A percentile compares a stretch with the other conserved stretches of the same genome.
Evolutionary conservation across 2,329 filamentous ascomycete genomes (phyloP).

Genomic region (Sporothrix variecibatus): DNA sequence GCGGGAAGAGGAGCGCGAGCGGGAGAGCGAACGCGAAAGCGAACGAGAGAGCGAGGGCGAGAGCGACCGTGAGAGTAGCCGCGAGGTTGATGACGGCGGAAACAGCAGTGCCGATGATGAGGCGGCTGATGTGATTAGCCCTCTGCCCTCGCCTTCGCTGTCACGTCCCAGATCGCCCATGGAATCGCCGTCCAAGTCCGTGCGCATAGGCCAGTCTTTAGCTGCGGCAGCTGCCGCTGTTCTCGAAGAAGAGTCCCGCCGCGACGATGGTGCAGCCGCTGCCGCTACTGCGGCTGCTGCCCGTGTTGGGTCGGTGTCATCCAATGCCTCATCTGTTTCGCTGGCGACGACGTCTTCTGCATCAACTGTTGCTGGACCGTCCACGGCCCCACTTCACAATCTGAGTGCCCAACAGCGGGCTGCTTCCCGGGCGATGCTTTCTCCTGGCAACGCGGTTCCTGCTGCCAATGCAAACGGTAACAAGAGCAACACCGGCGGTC

Average conservation of each 20-base stretch:
- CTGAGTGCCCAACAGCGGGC: constrained; percentile 23
- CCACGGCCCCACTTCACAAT: constrained; percentile 12
- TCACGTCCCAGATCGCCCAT: constrained; percentile 15
- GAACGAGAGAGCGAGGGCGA: constrained; percentile 14
- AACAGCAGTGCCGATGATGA: constrained; percentile 16
- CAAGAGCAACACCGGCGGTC: not conserved
- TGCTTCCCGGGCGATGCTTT: constrained; percentile 17
- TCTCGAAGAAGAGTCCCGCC: constrained; percentile 16
- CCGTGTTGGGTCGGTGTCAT: not conserved
- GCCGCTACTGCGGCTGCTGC: not conserved
- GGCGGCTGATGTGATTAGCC: constrained; percentile 10
- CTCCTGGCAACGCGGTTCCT: not conserved
- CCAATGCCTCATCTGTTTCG: constrained; percentile 10
- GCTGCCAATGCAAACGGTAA: not conserved
- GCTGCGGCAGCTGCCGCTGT: constrained; percentile 18
- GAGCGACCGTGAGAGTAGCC: constrained; percentile 16
- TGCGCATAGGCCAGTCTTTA: constrained; percentile 11
- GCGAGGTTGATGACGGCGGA: not conserved
- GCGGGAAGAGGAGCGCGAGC: constrained; percentile 17
- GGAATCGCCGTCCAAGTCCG: not conserved
- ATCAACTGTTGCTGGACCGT: constrained; percentile 18
- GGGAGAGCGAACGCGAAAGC: constrained; percentile 18
- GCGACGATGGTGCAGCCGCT: not conserved
- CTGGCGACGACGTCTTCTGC: constrained; percentile 2
- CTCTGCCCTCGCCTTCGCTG: constrained; percentile 13